phyloP scores from a whole-genome alignment of 2,329 filamentous ascomycete species.

The Colletotrichum brevisporum region DNA sequence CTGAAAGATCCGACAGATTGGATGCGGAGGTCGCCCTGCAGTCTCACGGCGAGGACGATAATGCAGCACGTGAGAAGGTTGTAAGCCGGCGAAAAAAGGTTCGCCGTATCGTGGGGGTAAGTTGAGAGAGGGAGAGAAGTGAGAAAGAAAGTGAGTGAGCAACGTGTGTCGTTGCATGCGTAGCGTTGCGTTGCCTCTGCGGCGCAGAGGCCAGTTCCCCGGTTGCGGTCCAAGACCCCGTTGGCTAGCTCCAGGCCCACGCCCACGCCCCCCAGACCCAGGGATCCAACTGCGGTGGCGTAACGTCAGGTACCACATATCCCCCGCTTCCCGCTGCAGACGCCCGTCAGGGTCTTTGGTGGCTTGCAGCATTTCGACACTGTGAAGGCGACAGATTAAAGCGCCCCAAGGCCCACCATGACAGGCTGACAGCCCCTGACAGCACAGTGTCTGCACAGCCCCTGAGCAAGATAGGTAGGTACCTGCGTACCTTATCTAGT shows the following conservation, averaged over 20 bases:
- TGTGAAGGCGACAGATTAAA: slow-evolving; percentile 6
- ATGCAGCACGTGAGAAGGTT: background rate
- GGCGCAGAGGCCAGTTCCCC: slow-evolving; percentile 28
- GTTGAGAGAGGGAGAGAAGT: background rate
- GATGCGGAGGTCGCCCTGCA: slow-evolving; percentile 20
- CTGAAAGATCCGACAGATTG: slow-evolving; percentile 16
- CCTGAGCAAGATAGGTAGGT: background rate
- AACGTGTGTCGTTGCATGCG: slow-evolving; percentile 37
- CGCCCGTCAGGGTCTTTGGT: background rate
- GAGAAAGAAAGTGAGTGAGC: slow-evolving; percentile 4
- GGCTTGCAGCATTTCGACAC: slow-evolving; percentile 15
- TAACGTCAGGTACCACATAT: slow-evolving; percentile 6
- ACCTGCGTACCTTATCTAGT: slow-evolving; percentile 9
- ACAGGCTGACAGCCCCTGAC: slow-evolving; percentile 29
- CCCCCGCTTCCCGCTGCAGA: slow-evolving; percentile 32
- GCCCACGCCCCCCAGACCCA: background rate
- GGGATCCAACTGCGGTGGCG: slow-evolving; percentile 13
- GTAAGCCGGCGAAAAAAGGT: background rate
- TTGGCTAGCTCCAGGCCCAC: slow-evolving; percentile 5
- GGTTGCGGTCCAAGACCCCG: background rate
- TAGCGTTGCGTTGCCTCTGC: slow-evolving; percentile 40
- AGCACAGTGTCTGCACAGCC: slow-evolving; percentile 27
- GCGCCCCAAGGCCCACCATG: slow-evolving; percentile 7
- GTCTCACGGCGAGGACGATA: background rate
- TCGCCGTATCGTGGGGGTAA: slow-evolving; percentile 14